Conservation (phyloP, 768 basidiomycete genomes). For the Cystofilobasidium capitatum region DNA sequence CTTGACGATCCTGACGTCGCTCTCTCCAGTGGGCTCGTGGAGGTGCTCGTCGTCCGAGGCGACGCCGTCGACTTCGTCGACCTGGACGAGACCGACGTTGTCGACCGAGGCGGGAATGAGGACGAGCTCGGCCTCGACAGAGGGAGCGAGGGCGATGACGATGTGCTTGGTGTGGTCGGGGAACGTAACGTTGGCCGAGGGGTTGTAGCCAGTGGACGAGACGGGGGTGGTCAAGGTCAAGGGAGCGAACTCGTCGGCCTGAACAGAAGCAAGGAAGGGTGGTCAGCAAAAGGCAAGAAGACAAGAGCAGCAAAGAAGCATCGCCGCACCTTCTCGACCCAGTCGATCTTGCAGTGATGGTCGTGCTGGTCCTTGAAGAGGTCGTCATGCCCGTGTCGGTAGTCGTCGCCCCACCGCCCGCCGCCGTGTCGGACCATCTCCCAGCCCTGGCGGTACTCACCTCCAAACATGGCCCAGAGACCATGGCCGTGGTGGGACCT, state of each 20-base stretch:
- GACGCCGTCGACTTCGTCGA: not conserved
- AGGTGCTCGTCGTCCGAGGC: not conserved
- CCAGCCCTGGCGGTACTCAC: constrained; percentile 16
- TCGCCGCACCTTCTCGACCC: not conserved
- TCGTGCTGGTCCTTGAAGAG: not conserved
- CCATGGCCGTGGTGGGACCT: not conserved
- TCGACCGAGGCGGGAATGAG: constrained; percentile 8
- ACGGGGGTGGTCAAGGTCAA: constrained; percentile 3
- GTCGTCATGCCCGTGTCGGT: not conserved
- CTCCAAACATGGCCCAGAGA: constrained; percentile 8
- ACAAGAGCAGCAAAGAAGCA: not conserved
- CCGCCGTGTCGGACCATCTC: constrained; percentile 15
- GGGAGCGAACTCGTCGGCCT: not conserved
- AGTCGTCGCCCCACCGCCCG: not conserved
- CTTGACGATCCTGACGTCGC: not conserved
- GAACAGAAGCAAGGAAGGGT: not conserved
- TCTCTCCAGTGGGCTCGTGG: not conserved
- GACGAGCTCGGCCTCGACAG: constrained; percentile 1
- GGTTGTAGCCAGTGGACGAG: not conserved
- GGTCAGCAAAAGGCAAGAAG: not conserved
- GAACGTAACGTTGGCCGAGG: not conserved
- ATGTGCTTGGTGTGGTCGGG: not conserved
- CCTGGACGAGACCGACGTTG: not conserved
- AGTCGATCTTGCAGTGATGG: not conserved
- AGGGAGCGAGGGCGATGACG: constrained; percentile 2